Evolutionary conservation across 1,284 basidiomycete genomes (phyloP).

Genomic region (Heterobasidion parviporum): DNA sequence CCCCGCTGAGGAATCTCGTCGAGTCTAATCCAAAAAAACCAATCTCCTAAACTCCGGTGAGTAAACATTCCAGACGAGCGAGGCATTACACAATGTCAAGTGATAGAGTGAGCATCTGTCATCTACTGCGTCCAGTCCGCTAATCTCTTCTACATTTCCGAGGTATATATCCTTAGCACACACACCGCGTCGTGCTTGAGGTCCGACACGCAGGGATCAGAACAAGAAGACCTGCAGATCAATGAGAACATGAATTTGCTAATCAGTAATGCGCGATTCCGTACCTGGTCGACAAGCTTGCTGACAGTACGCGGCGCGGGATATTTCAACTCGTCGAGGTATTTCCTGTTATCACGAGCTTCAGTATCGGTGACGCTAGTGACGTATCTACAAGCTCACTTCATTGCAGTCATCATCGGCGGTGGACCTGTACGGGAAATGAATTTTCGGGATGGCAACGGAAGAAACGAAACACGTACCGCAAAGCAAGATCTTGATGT

Average conservation of each 20-base stretch:
- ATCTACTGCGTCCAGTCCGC: too few relatives aligned
- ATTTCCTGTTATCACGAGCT: constrained; percentile 48
- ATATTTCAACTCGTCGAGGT: constrained; percentile 83
- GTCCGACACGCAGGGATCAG: constrained; percentile 22
- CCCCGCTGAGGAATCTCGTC: too few relatives aligned
- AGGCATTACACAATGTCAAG: too few relatives aligned
- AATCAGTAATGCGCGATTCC: constrained; percentile 6
- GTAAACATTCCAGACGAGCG: too few relatives aligned
- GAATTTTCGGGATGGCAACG: neutral
- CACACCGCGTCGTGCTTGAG: neutral
- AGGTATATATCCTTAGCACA: too few relatives aligned
- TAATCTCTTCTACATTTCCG: too few relatives aligned
- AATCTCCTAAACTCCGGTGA: too few relatives aligned
- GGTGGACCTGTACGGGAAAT: constrained; percentile 60
- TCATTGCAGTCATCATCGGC: constrained; percentile 96
- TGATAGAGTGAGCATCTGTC: too few relatives aligned
- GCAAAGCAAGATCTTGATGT: constrained; percentile 84
- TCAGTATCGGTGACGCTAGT: constrained; percentile 2
- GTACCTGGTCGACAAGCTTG: constrained; percentile 87
- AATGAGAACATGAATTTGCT: neutral
- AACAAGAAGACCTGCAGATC: constrained; percentile 51
- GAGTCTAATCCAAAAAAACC: too few relatives aligned
- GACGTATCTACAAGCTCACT: constrained; percentile 46
- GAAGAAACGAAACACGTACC: constrained; percentile 35
- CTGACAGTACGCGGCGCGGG: constrained; percentile 84